Percentiles rank a stretch among this genome's conserved stretches.
These are phyloP conservation scores for Chrysosporium keratinophilum DNA, from an alignment of 2,329 filamentous ascomycete genomes.

Conservation along the genomic window DNA sequence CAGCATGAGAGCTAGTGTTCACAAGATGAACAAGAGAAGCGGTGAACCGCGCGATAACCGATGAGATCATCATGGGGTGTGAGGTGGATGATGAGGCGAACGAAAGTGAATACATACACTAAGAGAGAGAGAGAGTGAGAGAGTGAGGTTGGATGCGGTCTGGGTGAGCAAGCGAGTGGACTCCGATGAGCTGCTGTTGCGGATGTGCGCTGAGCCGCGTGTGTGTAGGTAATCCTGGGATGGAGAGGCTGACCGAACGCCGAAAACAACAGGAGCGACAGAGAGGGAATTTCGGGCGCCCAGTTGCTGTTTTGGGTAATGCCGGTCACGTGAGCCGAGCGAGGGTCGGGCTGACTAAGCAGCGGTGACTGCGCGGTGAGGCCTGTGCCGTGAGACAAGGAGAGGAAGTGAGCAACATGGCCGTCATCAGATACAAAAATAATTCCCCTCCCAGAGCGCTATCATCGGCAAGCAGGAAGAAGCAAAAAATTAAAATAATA, in stretches of 20 bases:
- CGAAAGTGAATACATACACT: neutral
- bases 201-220: conserved; percentile 5
- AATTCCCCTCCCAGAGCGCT: neutral
- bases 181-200: neutral
- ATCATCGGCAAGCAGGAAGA: neutral
- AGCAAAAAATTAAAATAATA: neutral
- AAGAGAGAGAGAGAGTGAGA: neutral
- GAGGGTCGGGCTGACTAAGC: neutral
- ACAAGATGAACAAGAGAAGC: neutral
- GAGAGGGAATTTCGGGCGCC: conserved; percentile 1
- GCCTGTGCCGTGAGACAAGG: neutral
- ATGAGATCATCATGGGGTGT: neutral
- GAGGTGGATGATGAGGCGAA: neutral
- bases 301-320: neutral
- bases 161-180: neutral
- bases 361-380: neutral
- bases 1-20: neutral
- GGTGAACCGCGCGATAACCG: neutral
- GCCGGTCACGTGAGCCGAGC: neutral
- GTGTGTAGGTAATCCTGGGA: neutral
- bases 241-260: neutral
- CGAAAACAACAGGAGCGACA: neutral
- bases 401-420: neutral
- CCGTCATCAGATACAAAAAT: neutral
- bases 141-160: neutral